These are phyloP conservation scores for Tetrapisispora taiwanensis DNA, from an alignment of 805 yeast genomes.

Conservation along the genomic window DNA sequence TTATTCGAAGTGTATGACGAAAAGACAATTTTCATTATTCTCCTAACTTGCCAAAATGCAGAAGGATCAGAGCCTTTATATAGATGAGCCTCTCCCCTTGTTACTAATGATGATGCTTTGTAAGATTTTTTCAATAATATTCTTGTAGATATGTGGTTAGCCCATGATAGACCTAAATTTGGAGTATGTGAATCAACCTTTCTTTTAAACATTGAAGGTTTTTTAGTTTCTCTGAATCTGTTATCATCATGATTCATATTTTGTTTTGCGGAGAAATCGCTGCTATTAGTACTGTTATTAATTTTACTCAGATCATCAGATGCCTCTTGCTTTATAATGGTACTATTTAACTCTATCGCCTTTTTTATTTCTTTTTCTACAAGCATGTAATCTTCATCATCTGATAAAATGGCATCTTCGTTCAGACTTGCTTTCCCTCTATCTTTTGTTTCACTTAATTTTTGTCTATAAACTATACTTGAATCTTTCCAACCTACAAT, in stretches of 20 bases:
- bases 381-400: slow-evolving; percentile 22
- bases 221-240: not conserved
- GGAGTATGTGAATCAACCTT: slow-evolving; percentile 35
- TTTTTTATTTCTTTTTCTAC: slow-evolving; percentile 15
- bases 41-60: slow-evolving; percentile 25
- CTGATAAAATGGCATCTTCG: slow-evolving; percentile 18
- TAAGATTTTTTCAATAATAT: slow-evolving; percentile 37
- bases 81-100: slow-evolving; percentile 23
- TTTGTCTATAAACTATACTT: slow-evolving; percentile 27
- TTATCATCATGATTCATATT: not conserved
- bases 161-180: slow-evolving; percentile 48
- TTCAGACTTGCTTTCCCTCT: not conserved
- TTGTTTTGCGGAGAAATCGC: too few species aligned
- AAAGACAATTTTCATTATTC: slow-evolving; percentile 34
- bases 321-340: not conserved
- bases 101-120: slow-evolving; percentile 30
- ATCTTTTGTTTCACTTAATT: slow-evolving; percentile 7
- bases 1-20: slow-evolving; percentile 28
- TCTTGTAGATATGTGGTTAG: slow-evolving; percentile 41
- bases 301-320: not conserved
- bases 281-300: not conserved
- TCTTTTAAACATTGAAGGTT: slow-evolving; percentile 12
- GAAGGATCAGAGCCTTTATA: slow-evolving; percentile 27
- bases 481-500: slow-evolving; percentile 63
- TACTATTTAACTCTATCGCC: slow-evolving; percentile 1